Evolutionary conservation across 352 stramenopile species (phyloP), one percentile per base, ranked within the genome.

Genomic region (Pythium vanterpoolii): DNA sequence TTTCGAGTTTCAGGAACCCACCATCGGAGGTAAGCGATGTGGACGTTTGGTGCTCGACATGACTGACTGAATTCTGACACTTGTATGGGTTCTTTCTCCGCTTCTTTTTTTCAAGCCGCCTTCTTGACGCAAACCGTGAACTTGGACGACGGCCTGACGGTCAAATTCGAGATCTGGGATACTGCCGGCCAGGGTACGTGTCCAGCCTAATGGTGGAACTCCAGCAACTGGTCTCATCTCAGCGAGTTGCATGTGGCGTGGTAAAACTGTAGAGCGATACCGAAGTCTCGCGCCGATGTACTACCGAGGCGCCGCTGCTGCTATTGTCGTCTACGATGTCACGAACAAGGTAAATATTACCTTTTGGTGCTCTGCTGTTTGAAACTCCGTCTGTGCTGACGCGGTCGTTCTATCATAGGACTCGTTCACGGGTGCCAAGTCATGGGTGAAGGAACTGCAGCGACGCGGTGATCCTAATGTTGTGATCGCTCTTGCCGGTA

Each of bases 151-250:
- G 90, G 95, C 11, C 62, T 93, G 56, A 99, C 97, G 7, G 96
- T 99, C 53, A 99, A 99, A 80, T 99, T 99, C 74, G 97, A 99
- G 83, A 99, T 99, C 64, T 99, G 97, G 97, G 97, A 99, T 89
- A 98, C 95, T 14, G 96, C 96, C 56, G 96, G 96, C 53, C 95
- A 98, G 92, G 87, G 87, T 89, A 67, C 48, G 60, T 45, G 6
- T 40, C 19, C 10, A 33, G 21, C 42, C 26, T 18, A 33, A 34
- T 1, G 24, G 33, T 54, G 53, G 16, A 23, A 28, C 31, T 21
- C 33, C 4, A 4, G 24, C 0, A 23, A 30, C 10, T 13, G 44
- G 24, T 36, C 44, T 50, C 44, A 50, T 8, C 11, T 50, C 14
- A 28, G 16, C 5, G 23, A 21, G 33, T 38, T 48, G 73, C 46